phyloP scores from a whole-genome alignment of 306 rosid genomes.

The Trifolium repens region DNA sequence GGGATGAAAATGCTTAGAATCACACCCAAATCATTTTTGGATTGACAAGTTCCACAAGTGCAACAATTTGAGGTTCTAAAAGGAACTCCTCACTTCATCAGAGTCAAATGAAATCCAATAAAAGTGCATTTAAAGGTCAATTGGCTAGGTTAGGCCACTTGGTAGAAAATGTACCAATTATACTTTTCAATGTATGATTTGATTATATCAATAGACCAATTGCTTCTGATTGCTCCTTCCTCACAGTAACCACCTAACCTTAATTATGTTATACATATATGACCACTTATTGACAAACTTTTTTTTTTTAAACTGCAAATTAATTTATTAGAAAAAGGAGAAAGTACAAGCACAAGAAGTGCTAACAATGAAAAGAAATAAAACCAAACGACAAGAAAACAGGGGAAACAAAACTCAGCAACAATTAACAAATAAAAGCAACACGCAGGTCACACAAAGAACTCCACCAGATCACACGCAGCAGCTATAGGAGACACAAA shows the following conservation, averaged over 20 bases:
- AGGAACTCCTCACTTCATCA: conserved; percentile 3
- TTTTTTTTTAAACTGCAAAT: too few relatives aligned
- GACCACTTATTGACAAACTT: neutral
- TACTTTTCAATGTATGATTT: too few relatives aligned
- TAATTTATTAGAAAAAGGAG: too few relatives aligned
- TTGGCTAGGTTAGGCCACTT: conserved; percentile 18
- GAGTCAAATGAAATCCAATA: conserved; percentile 32
- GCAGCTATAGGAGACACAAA: too few relatives aligned
- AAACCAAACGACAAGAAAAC: too few relatives aligned
- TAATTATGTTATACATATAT: neutral
- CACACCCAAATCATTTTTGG: neutral
- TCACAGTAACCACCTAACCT: conserved; percentile 9
- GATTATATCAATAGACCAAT: conserved; percentile 11
- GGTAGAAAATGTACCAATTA: conserved; percentile 24
- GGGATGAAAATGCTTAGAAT: conserved; percentile 23
- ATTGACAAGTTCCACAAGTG: neutral
- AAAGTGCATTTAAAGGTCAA: conserved; percentile 18
- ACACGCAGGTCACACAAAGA: too few relatives aligned
- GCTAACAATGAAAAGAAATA: too few relatives aligned
- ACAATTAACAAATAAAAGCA: too few relatives aligned
- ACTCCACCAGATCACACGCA: too few relatives aligned
- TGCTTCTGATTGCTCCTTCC: conserved; percentile 31
- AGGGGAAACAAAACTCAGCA: too few relatives aligned
- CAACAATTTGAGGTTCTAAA: conserved; percentile 24
- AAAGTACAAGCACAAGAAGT: too few relatives aligned